Evolutionary conservation across 345 rosid species (phyloP).

Genomic region (Salix purpurea): DNA sequence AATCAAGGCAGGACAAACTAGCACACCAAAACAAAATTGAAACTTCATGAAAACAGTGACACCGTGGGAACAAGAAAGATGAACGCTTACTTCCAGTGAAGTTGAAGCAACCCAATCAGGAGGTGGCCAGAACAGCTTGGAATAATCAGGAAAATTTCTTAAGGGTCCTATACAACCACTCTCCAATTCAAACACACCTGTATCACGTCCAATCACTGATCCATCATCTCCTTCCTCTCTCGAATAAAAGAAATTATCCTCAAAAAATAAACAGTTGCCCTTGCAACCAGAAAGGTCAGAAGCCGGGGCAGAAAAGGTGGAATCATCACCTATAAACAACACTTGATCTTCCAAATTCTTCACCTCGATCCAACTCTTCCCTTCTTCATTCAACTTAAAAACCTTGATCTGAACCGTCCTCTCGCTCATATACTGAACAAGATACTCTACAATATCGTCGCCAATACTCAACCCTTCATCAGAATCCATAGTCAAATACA

Average conservation of each 20-base stretch:
- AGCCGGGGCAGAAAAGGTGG: slow-evolving; percentile 56
- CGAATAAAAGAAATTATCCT: slow-evolving; percentile 43
- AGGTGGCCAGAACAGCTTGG: slow-evolving; percentile 85
- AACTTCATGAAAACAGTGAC: neutral
- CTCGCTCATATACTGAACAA: slow-evolving; percentile 46
- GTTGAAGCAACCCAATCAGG: slow-evolving; percentile 57
- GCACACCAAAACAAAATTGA: neutral
- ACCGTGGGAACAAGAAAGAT: neutral
- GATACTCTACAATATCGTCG: slow-evolving; percentile 33
- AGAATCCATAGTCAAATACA: slow-evolving; percentile 64
- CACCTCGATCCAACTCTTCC: slow-evolving; percentile 53
- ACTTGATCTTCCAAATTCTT: slow-evolving; percentile 46
- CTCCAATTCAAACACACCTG: slow-evolving; percentile 66
- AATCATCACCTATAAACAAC: slow-evolving; percentile 87
- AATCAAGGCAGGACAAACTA: neutral
- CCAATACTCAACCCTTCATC: slow-evolving; percentile 26
- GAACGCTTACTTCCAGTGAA: slow-evolving; percentile 44
- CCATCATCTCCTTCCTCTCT: slow-evolving; percentile 28
- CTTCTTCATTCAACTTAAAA: slow-evolving; percentile 44
- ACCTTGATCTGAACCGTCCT: slow-evolving; percentile 73
- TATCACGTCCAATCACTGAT: slow-evolving; percentile 29
- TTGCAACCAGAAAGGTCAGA: slow-evolving; percentile 40
- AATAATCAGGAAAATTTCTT: slow-evolving; percentile 39
- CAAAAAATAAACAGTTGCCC: slow-evolving; percentile 64
- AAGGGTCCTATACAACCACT: slow-evolving; percentile 48